Percentiles rank a stretch among this genome's conserved stretches.
Conservation (phyloP, 257 asterid species). For the Plantago major region DNA sequence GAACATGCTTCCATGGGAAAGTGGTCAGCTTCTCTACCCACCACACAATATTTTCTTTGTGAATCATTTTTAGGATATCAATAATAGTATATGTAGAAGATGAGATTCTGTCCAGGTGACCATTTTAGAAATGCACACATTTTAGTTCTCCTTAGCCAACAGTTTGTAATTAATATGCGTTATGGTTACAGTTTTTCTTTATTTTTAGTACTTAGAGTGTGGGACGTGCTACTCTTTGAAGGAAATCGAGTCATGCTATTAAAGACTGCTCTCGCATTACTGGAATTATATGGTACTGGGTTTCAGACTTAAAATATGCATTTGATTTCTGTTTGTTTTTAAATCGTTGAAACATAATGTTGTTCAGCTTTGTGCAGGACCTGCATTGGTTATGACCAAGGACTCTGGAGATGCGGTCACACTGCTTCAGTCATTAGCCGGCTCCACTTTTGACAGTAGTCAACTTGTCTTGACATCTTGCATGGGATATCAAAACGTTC, state of each 20-base stretch:
- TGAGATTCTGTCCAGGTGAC: constrained; percentile 13
- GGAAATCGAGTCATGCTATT: constrained; percentile 94
- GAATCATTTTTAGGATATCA: neutral
- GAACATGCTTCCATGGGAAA: constrained; percentile 99
- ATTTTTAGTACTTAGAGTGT: constrained; percentile 78
- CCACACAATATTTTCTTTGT: constrained; percentile 6
- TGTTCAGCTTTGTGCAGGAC: constrained; percentile 63
- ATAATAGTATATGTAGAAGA: neutral
- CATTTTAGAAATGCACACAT: constrained; percentile 6
- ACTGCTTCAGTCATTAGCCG: constrained; percentile 81
- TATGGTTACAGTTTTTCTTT: no score
- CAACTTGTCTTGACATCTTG: constrained; percentile 94
- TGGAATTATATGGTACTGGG: constrained; percentile 81
- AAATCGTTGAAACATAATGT: constrained; percentile 27
- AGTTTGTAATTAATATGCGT: neutral
- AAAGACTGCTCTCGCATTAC: constrained; percentile 76
- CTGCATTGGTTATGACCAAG: constrained; percentile 86
- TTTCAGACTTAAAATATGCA: constrained; percentile 15
- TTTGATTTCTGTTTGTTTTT: neutral
- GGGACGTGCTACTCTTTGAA: constrained; percentile 94
- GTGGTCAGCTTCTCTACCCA: constrained; percentile 64
- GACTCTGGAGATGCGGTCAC: constrained; percentile 97
- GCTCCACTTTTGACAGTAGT: constrained; percentile 94
- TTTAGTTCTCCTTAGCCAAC: constrained; percentile 15
- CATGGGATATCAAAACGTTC: constrained; percentile 84